A percentile compares a stretch with the other conserved stretches of the same genome.
Conservation (phyloP, 202 grass and related monocot genomes). For the Musa balbisiana region DNA sequence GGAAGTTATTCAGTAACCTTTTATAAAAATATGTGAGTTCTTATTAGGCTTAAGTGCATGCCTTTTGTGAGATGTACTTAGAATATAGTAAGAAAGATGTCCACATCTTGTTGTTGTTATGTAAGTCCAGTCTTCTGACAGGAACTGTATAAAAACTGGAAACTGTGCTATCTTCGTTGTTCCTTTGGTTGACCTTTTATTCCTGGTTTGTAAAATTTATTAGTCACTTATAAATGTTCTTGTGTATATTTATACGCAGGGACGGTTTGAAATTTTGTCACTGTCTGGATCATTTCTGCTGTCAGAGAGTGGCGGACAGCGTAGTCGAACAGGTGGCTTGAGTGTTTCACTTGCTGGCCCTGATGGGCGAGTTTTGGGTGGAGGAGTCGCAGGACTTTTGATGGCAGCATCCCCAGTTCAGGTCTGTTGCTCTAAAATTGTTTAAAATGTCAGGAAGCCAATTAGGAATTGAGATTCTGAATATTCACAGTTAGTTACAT, state of each 20-base stretch:
- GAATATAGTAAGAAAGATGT: no score
- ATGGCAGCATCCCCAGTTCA: constrained; percentile 15
- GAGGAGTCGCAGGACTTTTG: constrained; percentile 10
- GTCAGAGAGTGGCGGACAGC: constrained; percentile 6
- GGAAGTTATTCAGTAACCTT: no score
- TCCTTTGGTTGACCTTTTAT: neutral
- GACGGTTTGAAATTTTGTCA: constrained; percentile 11
- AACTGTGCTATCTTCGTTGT: no score
- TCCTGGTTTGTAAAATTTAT: neutral
- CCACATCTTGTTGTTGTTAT: no score
- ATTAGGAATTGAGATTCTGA: neutral
- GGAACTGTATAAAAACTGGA: no score
- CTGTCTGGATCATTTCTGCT: constrained; percentile 12
- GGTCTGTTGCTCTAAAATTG: neutral
- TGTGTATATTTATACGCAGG: neutral
- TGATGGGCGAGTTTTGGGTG: constrained; percentile 1
- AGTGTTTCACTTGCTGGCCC: constrained; percentile 14
- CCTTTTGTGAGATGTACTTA: no score
- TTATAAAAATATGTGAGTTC: no score
- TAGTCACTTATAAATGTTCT: neutral
- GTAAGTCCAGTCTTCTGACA: no score
- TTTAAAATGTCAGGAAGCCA: neutral
- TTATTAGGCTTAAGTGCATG: no score
- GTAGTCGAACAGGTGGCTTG: constrained; percentile 15
- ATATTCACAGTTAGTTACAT: neutral